Evolutionary conservation across 129 eudicot species (phyloP).

Genomic region (Ambrosia artemisiifolia): DNA sequence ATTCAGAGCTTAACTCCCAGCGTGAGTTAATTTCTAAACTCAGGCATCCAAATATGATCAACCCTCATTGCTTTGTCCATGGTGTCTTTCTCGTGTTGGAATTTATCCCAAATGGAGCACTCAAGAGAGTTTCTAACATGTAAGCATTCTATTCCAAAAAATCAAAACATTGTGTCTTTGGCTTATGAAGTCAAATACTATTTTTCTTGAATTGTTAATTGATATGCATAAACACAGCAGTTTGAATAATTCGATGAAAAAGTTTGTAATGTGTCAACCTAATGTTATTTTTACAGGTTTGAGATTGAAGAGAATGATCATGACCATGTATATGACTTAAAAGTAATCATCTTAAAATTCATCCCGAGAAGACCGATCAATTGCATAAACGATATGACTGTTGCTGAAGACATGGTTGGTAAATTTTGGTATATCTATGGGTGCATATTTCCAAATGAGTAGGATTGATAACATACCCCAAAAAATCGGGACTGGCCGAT

Average conservation of each 20-base stretch:
- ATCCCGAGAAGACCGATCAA: conserved; percentile 48
- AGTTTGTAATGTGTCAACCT: background rate
- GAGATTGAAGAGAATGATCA: conserved; percentile 41
- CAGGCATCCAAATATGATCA: conserved; percentile 52
- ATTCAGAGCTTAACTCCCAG: conserved; percentile 45
- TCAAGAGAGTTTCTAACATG: conserved; percentile 50
- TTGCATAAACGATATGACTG: conserved; percentile 27
- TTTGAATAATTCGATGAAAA: background rate
- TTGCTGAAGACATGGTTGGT: conserved; percentile 55
- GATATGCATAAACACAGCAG: background rate
- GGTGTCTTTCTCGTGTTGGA: conserved; percentile 46
- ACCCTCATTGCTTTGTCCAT: conserved; percentile 57
- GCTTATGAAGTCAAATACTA: conserved; percentile 7
- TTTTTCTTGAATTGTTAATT: background rate
- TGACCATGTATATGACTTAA: conserved; percentile 61
- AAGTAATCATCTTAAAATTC: conserved; percentile 63
- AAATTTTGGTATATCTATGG: background rate
- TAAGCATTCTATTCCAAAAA: conserved; percentile 19
- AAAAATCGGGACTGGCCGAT: no score
- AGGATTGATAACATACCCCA: no score
- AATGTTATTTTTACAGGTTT: conserved; percentile 33
- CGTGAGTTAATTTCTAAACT: conserved; percentile 56
- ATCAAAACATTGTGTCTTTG: background rate
- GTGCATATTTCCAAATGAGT: background rate
- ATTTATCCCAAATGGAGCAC: conserved; percentile 54